Conservation (phyloP, 306 rosid genomes). For the Prunus mongolica region DNA sequence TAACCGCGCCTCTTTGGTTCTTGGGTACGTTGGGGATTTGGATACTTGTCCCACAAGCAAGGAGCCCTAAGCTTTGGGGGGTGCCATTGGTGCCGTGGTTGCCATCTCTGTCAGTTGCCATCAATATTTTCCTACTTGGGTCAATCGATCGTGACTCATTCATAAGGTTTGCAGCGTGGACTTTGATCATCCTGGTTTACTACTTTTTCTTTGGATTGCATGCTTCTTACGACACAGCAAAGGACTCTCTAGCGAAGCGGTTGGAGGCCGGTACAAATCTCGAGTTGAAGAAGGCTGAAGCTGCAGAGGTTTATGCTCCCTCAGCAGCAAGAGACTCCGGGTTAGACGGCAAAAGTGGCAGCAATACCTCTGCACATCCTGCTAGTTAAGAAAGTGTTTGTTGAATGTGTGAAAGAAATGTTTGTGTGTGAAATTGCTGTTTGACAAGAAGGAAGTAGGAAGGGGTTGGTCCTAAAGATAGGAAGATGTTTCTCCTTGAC, state of each 20-base stretch:
- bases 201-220: constrained; percentile 59
- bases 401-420: neutral
- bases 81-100: constrained; percentile 79
- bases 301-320: neutral
- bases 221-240: constrained; percentile 59
- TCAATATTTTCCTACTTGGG: constrained; percentile 76
- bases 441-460: too few species aligned
- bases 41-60: constrained; percentile 57
- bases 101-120: constrained; percentile 61
- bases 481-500: too few species aligned
- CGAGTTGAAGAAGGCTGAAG: constrained; percentile 4
- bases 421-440: neutral
- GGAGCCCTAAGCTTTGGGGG: constrained; percentile 63
- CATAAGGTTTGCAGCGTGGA: constrained; percentile 54
- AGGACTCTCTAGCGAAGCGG: constrained; percentile 13
- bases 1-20: constrained; percentile 50
- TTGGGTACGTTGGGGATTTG: constrained; percentile 44
- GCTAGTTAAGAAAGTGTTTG: neutral
- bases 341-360: neutral
- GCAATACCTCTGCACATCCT: neutral
- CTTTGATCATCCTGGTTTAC: constrained; percentile 36
- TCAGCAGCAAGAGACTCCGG: neutral
- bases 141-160: constrained; percentile 61
- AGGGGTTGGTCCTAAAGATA: too few species aligned
- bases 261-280: neutral